phyloP scores from a whole-genome alignment of 805 yeast species.

The Candida yuanshanica region DNA sequence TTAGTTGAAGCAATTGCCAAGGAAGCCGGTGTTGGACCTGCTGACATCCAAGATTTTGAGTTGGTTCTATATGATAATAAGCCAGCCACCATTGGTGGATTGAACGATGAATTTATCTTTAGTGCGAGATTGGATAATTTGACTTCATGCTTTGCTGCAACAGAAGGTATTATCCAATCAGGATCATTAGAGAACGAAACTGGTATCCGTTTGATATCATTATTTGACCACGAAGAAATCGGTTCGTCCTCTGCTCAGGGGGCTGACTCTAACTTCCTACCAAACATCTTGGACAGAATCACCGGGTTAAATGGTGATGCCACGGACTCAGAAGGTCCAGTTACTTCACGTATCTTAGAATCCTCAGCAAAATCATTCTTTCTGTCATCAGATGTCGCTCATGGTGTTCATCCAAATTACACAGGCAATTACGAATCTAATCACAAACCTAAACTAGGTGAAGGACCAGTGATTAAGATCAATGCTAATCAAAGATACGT shows the following conservation, averaged over 20 bases:
- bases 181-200: slow-evolving; percentile 39
- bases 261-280: slow-evolving; percentile 88
- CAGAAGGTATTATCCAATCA: slow-evolving; percentile 61
- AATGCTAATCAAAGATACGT: slow-evolving; percentile 95
- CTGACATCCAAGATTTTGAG: slow-evolving; percentile 83
- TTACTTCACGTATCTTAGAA: slow-evolving; percentile 41
- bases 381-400: slow-evolving; percentile 93
- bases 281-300: slow-evolving; percentile 68
- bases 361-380: slow-evolving; percentile 75
- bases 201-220: slow-evolving; percentile 68
- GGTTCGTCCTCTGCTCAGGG: slow-evolving; percentile 96
- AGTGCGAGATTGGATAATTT: slow-evolving; percentile 90
- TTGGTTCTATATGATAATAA: slow-evolving; percentile 82
- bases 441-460: slow-evolving; percentile 77
- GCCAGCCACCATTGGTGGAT: slow-evolving; percentile 77
- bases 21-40: slow-evolving; percentile 47
- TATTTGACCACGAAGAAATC: slow-evolving; percentile 94
- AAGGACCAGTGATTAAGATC: slow-evolving; percentile 88
- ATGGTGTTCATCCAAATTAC: slow-evolving; percentile 95
- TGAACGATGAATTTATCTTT: slow-evolving; percentile 84
- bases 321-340: slow-evolving; percentile 21
- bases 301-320: slow-evolving; percentile 37
- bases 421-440: slow-evolving; percentile 64
- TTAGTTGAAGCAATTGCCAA: slow-evolving; percentile 63
- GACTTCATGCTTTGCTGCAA: slow-evolving; percentile 79